These are phyloP conservation scores for Leccinum broughii DNA, from an alignment of 768 basidiomycete genomes.

Conservation along the genomic window DNA sequence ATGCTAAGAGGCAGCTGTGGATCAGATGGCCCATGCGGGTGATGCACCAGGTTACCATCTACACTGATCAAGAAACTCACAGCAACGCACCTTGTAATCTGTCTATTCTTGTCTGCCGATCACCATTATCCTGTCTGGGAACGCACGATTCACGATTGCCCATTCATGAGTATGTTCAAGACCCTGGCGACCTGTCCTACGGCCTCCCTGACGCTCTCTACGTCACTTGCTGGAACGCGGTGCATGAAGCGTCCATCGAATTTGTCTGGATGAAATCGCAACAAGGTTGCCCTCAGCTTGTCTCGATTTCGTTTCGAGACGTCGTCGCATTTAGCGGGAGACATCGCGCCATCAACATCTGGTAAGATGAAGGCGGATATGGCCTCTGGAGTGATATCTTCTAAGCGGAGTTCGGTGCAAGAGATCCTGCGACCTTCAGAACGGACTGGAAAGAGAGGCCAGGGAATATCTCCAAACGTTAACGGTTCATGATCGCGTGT, in stretches of 20 bases:
- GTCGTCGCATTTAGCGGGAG: conserved; percentile 22
- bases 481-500: conserved; percentile 34
- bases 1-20: too few species aligned
- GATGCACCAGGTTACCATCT: not conserved
- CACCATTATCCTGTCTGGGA: too few species aligned
- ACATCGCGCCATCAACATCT: conserved; percentile 1
- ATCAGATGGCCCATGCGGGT: too few species aligned
- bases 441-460: conserved; percentile 54
- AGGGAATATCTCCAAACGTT: conserved; percentile 64
- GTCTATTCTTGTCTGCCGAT: not conserved
- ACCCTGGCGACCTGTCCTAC: conserved; percentile 64
- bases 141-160: conserved; percentile 8
- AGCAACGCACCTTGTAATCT: not conserved
- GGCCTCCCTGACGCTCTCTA: conserved; percentile 52
- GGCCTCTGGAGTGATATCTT: conserved; percentile 55
- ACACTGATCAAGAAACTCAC: not conserved
- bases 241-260: conserved; percentile 75
- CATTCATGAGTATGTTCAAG: conserved; percentile 56
- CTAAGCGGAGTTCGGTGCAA: conserved; percentile 31
- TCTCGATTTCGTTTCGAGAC: conserved; percentile 53
- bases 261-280: conserved; percentile 82
- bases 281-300: conserved; percentile 62
- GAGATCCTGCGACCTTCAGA: conserved; percentile 18
- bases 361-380: conserved; percentile 60
- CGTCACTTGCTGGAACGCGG: conserved; percentile 47